Percentiles rank a stretch among this genome's conserved stretches.
phyloP scores from a whole-genome alignment of 1,284 basidiomycete species.

The Phenoliferia sp. region DNA sequence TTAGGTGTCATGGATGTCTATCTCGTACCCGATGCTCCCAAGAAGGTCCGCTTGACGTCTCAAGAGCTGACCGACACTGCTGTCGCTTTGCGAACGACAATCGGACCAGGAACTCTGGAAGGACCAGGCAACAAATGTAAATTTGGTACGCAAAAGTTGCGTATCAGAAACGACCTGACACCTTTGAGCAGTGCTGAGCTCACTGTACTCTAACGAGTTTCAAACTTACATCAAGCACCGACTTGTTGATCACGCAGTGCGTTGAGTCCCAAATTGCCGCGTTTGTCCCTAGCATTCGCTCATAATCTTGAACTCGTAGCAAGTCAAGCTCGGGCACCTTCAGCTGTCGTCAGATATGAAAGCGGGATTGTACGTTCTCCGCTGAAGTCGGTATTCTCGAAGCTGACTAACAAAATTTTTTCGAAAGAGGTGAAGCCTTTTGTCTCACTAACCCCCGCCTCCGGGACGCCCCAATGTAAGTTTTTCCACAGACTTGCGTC shows the following conservation, averaged over 20 bases:
- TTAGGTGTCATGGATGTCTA: constrained; percentile 12
- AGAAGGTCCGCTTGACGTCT: constrained; percentile 1
- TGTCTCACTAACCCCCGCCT: constrained; percentile 20
- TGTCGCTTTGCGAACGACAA: no score
- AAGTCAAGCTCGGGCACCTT: constrained; percentile 14
- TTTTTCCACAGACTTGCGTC: no score
- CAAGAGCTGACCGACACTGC: no score
- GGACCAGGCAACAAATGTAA: background rate
- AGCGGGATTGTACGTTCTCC: constrained; percentile 14
- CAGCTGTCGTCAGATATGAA: constrained; percentile 5
- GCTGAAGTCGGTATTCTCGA: background rate
- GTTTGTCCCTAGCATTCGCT: no score
- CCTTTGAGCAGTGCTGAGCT: background rate
- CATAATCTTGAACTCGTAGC: no score
- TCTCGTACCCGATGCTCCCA: background rate
- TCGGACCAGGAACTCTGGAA: no score
- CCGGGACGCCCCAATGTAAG: constrained; percentile 36
- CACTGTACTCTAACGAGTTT: constrained; percentile 12
- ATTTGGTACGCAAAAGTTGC: background rate
- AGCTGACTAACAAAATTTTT: background rate
- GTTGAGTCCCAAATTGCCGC: no score
- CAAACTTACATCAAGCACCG: constrained; percentile 12
- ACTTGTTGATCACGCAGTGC: constrained; percentile 22
- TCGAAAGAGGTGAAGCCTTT: constrained; percentile 23
- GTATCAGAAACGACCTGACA: background rate